Base-by-base conservation (phyloP, 306 rosid genomes). In the Nissolia schottii region DNA sequence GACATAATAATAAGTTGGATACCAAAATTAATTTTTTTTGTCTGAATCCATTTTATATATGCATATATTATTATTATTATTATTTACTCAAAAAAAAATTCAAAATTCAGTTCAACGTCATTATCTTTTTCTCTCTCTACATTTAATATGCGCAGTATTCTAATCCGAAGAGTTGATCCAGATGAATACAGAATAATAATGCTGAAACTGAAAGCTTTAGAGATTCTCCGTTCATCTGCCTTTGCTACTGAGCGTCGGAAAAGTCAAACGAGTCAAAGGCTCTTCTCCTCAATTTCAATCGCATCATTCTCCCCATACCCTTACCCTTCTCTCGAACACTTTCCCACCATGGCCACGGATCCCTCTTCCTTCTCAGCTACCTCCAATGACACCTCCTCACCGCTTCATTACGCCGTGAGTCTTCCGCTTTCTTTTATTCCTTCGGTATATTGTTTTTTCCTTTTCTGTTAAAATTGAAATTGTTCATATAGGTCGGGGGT, bases 211-310 rank as follows among this genome's bases (percentile, higher is more conserved):
- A 38, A 18, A 31, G 22, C 34, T 49, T 10, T 34, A 55, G n/a
- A 35, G 6, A 70, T 83, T 48, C 70, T 80, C 79, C 82, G 55
- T 78, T 87, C 90, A 22, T 80, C 84, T 49, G 86, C 82, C 20
- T 82, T 87, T 18, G 81, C 83, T 29, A 62, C 82, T 73, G 79
- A 74, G 37, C 49, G 48, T 71, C 70, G 75, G 80, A 82, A 77
- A 64, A 78, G 83, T 63, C 64, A 83, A 38, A 70, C 10, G 40
- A 37, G 37, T 62, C 56, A 18, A 65, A 62, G 84, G 50, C 41
- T 85, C 46, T 73, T 55, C 55, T 37, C 84, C 76, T 76, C 77
- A 67, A 37, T 75, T 71, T 71, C 83, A 0, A 19, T 72, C 50
- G 37, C 78, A 3, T 64, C 66, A 5, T 53, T 34, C 46, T 50